Conservation (phyloP, 1,284 basidiomycete species). For the Sphaerobolus stellatus region DNA sequence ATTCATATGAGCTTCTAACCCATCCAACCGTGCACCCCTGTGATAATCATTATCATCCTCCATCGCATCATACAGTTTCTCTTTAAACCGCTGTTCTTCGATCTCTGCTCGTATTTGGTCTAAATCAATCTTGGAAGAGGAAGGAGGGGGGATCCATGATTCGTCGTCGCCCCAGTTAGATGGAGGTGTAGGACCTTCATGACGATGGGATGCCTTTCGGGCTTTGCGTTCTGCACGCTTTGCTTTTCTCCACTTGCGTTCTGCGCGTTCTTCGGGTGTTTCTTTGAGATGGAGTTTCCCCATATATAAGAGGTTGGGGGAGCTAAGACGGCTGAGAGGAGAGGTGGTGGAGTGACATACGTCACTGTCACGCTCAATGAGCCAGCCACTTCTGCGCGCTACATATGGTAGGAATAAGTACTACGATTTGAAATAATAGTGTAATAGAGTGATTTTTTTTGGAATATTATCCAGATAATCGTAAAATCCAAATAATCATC, state of each 20-base stretch:
- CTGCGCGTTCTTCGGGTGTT: slow-evolving; percentile 66
- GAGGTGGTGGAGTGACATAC: no score
- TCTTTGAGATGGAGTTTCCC: slow-evolving; percentile 68
- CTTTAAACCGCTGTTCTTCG: slow-evolving; percentile 63
- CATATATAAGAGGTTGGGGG: slow-evolving; percentile 33
- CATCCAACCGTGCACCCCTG: slow-evolving; percentile 63
- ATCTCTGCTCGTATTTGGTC: slow-evolving; percentile 51
- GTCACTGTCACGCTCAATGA: no score
- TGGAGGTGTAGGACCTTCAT: slow-evolving; percentile 61
- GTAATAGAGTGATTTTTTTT: no score
- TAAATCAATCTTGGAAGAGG: slow-evolving; percentile 42
- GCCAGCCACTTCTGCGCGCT: no score
- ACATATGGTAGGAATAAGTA: no score
- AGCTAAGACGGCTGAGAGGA: background rate
- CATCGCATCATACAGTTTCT: slow-evolving; percentile 68
- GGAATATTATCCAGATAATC: no score
- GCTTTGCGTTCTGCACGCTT: slow-evolving; percentile 37
- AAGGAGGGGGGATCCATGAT: slow-evolving; percentile 7
- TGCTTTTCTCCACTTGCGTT: slow-evolving; percentile 46
- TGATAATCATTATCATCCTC: slow-evolving; percentile 57
- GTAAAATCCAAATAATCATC: no score
- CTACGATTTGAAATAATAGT: no score
- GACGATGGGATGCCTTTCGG: background rate
- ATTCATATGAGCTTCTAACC: slow-evolving; percentile 60
- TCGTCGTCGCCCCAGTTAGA: slow-evolving; percentile 51